Evolutionary conservation across 2,329 filamentous ascomycete genomes (phyloP).

Genomic region (Bipolaris gigantea): DNA sequence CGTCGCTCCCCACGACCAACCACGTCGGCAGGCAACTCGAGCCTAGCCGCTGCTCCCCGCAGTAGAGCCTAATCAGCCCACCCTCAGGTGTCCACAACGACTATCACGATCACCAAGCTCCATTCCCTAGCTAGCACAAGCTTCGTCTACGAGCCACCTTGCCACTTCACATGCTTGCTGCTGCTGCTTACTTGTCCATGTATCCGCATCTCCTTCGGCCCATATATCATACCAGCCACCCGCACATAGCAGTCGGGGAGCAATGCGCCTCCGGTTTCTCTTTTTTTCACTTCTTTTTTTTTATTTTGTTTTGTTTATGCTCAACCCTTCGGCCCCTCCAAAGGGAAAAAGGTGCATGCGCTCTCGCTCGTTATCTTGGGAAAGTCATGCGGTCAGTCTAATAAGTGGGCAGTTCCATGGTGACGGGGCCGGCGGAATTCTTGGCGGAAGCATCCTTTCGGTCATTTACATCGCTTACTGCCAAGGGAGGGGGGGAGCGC

Average conservation of each 20-base stretch:
- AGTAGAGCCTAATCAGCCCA: constrained; percentile 22
- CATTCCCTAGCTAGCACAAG: constrained; percentile 22
- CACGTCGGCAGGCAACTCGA: constrained; percentile 10
- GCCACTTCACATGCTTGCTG: constrained; percentile 14
- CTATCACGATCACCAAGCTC: constrained; percentile 23
- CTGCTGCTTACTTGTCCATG: constrained; percentile 1
- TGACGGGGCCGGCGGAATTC: constrained; percentile 12
- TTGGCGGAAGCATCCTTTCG: constrained; percentile 7
- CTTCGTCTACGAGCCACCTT: constrained; percentile 17
- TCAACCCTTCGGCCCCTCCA: not conserved
- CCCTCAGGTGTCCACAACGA: constrained; percentile 20
- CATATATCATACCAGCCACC: constrained; percentile 4
- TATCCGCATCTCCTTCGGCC: constrained; percentile 6
- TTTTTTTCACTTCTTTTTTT: not conserved
- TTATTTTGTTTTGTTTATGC: not conserved
- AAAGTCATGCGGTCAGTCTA: not conserved
- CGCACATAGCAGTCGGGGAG: not conserved
- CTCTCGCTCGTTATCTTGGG: not conserved
- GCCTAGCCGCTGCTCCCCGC: constrained; percentile 24
- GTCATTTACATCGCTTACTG: constrained; percentile 13
- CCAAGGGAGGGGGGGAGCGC: no score
- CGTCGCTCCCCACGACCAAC: constrained; percentile 15
- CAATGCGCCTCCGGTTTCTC: not conserved
- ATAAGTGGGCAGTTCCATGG: not conserved
- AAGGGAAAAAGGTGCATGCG: not conserved